Conservation (phyloP, 805 yeast genomes). For the Grigorovia yakushimaensis region DNA sequence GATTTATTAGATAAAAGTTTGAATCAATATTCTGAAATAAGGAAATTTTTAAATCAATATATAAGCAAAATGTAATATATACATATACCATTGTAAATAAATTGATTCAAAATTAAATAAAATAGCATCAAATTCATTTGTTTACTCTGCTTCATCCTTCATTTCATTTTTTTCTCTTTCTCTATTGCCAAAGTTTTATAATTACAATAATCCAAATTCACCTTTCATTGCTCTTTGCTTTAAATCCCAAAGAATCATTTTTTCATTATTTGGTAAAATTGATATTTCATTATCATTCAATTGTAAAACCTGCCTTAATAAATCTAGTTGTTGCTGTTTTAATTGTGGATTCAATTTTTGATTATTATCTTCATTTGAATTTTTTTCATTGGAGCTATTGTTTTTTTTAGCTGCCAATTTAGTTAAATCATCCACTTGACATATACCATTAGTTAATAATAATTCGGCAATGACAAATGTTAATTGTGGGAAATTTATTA, state of each 20-base stretch:
- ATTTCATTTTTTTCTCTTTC: too few relatives aligned
- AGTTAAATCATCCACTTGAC: constrained; percentile 27
- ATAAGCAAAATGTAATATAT: neutral
- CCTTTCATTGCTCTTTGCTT: constrained; percentile 29
- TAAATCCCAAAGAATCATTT: constrained; percentile 30
- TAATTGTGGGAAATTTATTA: constrained; percentile 70
- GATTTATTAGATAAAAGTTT: neutral
- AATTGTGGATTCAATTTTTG: constrained; percentile 16
- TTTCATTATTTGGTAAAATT: constrained; percentile 43
- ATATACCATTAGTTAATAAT: constrained; percentile 34
- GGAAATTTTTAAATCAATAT: neutral
- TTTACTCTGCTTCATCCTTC: too few relatives aligned
- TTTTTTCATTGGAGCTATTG: constrained; percentile 13
- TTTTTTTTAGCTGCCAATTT: constrained; percentile 27
- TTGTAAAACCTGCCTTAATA: constrained; percentile 43
- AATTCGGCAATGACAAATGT: constrained; percentile 75
- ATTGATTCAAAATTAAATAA: too few relatives aligned
- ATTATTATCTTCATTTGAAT: constrained; percentile 5
- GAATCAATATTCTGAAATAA: neutral
- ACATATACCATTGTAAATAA: too few relatives aligned
- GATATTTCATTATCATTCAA: constrained; percentile 43
- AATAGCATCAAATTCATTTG: too few relatives aligned
- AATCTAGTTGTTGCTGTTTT: constrained; percentile 32
- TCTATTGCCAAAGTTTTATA: too few relatives aligned
- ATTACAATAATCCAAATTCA: constrained; percentile 19